Evolutionary conservation across 2,329 filamentous ascomycete genomes (phyloP).

Genomic region (Penicillium sp.): DNA sequence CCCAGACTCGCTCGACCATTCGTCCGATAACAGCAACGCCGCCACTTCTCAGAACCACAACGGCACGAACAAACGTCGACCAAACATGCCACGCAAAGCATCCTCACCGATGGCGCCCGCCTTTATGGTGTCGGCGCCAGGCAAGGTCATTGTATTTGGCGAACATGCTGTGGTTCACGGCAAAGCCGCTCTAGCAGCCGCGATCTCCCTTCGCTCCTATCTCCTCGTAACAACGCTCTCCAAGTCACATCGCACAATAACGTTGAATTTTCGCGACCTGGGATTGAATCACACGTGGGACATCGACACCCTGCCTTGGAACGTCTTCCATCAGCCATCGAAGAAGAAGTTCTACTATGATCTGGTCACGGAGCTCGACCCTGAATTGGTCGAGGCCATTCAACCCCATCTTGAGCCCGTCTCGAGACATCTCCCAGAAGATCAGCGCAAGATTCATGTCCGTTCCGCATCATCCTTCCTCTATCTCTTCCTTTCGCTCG

Average conservation of each 20-base stretch:
- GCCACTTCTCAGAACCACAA: conserved; percentile 19
- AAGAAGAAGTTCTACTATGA: conserved; percentile 97
- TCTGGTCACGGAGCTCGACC: conserved; percentile 74
- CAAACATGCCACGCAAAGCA: conserved; percentile 29
- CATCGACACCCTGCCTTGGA: conserved; percentile 87
- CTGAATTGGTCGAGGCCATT: conserved; percentile 72
- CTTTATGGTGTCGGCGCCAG: conserved; percentile 97
- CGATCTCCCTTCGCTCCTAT: conserved; percentile 92
- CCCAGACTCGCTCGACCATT: conserved; percentile 1
- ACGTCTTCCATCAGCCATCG: conserved; percentile 65
- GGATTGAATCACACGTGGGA: conserved; percentile 87
- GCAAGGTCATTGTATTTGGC: conserved; percentile 96
- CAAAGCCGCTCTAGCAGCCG: conserved; percentile 91
- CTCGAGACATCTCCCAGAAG: conserved; percentile 59
- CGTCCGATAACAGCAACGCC: conserved; percentile 24
- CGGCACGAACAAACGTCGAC: conserved; percentile 7
- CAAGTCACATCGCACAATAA: conserved; percentile 83
- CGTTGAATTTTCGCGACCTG: conserved; percentile 85
- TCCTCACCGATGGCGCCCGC: conserved; percentile 66
- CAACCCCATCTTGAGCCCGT: conserved; percentile 70
- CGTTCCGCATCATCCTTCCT: conserved; percentile 79
- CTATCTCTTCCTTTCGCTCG: conserved; percentile 86
- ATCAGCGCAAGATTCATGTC: conserved; percentile 76
- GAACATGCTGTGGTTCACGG: conserved; percentile 98
- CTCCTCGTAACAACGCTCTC: conserved; percentile 91